Conservation (phyloP, 1,284 basidiomycete genomes). For the Puccinia hordei region DNA sequence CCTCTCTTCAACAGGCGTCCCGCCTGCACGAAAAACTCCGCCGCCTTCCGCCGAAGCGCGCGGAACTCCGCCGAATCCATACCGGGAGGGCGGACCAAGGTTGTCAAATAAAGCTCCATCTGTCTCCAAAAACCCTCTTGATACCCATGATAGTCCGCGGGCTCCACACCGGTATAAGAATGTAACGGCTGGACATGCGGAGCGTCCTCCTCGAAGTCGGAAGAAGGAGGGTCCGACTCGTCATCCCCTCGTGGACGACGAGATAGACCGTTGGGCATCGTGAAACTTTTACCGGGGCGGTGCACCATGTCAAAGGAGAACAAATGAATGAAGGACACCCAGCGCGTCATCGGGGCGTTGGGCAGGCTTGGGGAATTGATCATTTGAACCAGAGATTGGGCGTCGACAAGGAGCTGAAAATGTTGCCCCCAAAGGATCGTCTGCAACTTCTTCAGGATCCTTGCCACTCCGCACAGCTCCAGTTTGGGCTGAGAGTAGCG, state of each 20-base stretch:
- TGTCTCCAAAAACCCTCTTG: neutral
- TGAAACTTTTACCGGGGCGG: constrained; percentile 11
- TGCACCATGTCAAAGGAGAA: constrained; percentile 28
- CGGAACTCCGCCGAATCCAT: neutral
- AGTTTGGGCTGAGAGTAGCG: constrained; percentile 42
- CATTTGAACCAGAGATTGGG: constrained; percentile 36
- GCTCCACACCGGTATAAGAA: too few species aligned
- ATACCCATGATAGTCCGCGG: too few species aligned
- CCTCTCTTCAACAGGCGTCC: neutral
- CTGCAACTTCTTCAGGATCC: constrained; percentile 21
- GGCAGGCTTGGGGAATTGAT: neutral
- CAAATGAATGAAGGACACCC: constrained; percentile 28
- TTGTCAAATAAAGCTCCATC: neutral
- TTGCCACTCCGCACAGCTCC: constrained; percentile 39
- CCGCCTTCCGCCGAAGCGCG: neutral
- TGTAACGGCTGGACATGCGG: neutral
- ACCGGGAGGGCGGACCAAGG: neutral
- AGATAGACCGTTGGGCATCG: constrained; percentile 17
- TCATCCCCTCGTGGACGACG: neutral
- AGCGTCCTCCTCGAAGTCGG: constrained; percentile 36
- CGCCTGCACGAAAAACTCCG: neutral
- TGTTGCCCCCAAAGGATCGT: constrained; percentile 21
- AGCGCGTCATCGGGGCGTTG: neutral
- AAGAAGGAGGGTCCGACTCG: neutral
- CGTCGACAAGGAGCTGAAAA: constrained; percentile 34